phyloP scores from a whole-genome alignment of 495 filamentous ascomycete species.

The Annulohypoxylon nitens region DNA sequence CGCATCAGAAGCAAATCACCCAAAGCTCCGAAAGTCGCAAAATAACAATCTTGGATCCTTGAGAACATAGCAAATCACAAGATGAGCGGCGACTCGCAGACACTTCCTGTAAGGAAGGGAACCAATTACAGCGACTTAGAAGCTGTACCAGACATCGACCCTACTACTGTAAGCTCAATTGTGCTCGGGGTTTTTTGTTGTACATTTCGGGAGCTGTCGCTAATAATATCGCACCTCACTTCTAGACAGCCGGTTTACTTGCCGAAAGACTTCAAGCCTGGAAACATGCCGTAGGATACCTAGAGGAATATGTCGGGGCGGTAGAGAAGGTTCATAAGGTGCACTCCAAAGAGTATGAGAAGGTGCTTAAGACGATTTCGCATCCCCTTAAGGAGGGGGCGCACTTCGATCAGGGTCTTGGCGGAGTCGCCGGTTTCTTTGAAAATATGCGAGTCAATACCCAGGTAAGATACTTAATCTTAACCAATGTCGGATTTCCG shows the following conservation, averaged over 20 bases:
- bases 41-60: conserved; percentile 8
- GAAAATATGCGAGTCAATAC: conserved; percentile 94
- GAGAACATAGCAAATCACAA: conserved; percentile 1
- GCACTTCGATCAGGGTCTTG: conserved; percentile 89
- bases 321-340: conserved; percentile 87
- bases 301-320: conserved; percentile 87
- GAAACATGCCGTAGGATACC: conserved; percentile 92
- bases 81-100: conserved; percentile 55
- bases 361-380: conserved; percentile 90
- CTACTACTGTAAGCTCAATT: conserved; percentile 72
- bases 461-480: conserved; percentile 65
- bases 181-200: not conserved
- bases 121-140: conserved; percentile 65
- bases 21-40: conserved; percentile 6
- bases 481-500: not conserved
- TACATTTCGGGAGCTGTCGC: conserved; percentile 21
- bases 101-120: conserved; percentile 69
- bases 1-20: conserved; percentile 7
- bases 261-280: conserved; percentile 89
- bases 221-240: conserved; percentile 20
- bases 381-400: conserved; percentile 87
- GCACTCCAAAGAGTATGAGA: conserved; percentile 95
- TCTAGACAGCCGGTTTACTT: conserved; percentile 79
- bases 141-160: conserved; percentile 82
- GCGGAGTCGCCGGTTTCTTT: conserved; percentile 88